Conservation (phyloP, 2,329 filamentous ascomycete species). For the Clonostachys chloroleuca region DNA sequence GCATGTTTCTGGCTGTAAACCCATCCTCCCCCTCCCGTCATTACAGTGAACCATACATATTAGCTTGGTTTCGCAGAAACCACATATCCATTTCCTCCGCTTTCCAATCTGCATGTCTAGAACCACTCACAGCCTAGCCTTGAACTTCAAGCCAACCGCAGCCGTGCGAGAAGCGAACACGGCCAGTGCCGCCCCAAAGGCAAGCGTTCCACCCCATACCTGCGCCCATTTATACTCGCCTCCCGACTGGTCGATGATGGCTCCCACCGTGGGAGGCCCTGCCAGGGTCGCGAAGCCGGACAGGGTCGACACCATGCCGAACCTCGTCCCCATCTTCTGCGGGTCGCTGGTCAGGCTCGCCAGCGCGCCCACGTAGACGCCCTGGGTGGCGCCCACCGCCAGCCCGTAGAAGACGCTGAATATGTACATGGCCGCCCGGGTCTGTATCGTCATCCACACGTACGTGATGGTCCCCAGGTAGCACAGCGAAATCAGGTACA, state of each 20-base stretch:
- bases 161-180: constrained; percentile 24
- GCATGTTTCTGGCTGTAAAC: no score
- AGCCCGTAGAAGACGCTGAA: constrained; percentile 40
- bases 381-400: constrained; percentile 34
- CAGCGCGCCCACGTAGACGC: constrained; percentile 31
- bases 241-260: constrained; percentile 33
- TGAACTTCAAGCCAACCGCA: constrained; percentile 26
- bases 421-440: constrained; percentile 29
- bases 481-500: constrained; percentile 41
- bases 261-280: constrained; percentile 37
- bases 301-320: constrained; percentile 39
- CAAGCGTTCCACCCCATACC: constrained; percentile 38
- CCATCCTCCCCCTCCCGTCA: no score
- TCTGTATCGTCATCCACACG: constrained; percentile 49
- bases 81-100: neutral
- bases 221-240: constrained; percentile 37
- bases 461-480: constrained; percentile 43
- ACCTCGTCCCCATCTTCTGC: constrained; percentile 36
- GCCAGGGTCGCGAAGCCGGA: constrained; percentile 35
- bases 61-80: no score
- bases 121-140: constrained; percentile 23
- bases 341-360: constrained; percentile 36
- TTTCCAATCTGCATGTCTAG: neutral
- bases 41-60: no score
- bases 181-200: constrained; percentile 22